phyloP scores from a whole-genome alignment of 169 alveolate species.

The Plasmodium knowlesi region DNA sequence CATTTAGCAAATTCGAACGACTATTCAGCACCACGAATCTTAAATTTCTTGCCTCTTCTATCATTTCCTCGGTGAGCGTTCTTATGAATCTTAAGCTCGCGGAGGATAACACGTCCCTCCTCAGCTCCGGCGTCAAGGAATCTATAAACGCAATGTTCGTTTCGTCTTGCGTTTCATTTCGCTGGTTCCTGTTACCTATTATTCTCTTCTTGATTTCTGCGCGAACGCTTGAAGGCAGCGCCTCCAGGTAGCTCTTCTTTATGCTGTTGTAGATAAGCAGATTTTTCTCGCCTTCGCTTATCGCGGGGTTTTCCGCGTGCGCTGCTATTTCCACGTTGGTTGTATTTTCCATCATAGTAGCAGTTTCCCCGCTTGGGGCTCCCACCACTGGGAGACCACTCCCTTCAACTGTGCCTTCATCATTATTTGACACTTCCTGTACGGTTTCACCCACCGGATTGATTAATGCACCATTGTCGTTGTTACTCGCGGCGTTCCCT shows the following conservation, averaged over 20 bases:
- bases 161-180: conserved; percentile 78
- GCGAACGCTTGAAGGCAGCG: conserved; percentile 54
- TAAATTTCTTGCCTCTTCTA: conserved; percentile 83
- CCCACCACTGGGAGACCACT: not conserved
- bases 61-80: conserved; percentile 84
- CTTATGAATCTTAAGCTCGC: conserved; percentile 82
- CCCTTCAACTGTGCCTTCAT: not conserved
- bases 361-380: not conserved
- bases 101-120: conserved; percentile 84
- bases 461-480: not conserved
- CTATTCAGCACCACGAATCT: conserved; percentile 34
- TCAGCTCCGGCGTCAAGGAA: conserved; percentile 83
- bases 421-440: not conserved
- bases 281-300: conserved; percentile 23
- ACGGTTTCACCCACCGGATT: not conserved
- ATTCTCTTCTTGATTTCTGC: conserved; percentile 68
- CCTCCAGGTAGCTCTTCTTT: conserved; percentile 65
- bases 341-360: not conserved
- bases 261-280: conserved; percentile 50
- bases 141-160: conserved; percentile 84
- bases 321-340: not conserved
- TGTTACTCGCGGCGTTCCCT: not conserved
- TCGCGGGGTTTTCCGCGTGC: not conserved
- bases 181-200: conserved; percentile 49
- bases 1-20: conserved; percentile 4